phyloP scores from a whole-genome alignment of 1,284 basidiomycete species.

The Tilletia walkeri region DNA sequence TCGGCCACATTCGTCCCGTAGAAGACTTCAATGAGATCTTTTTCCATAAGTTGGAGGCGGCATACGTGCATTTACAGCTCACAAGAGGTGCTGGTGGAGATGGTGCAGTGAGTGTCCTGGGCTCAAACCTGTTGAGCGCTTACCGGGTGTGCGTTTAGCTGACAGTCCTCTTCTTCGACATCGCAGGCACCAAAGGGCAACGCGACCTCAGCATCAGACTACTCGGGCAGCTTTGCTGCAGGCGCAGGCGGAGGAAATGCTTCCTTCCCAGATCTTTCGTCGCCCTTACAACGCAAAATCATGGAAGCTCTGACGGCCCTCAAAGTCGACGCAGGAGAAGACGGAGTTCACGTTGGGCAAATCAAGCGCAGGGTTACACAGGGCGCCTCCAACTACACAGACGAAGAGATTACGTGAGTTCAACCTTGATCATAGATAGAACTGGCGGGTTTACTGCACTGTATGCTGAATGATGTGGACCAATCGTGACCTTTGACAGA shows the following conservation, averaged over 20 bases:
- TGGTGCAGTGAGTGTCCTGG: neutral
- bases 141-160: neutral
- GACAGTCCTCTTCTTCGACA: neutral
- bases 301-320: conserved; percentile 25
- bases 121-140: too few relatives aligned
- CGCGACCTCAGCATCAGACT: conserved; percentile 29
- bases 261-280: conserved; percentile 29
- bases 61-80: conserved; percentile 56
- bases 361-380: conserved; percentile 35
- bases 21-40: conserved; percentile 76
- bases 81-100: conserved; percentile 27
- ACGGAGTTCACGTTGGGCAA: conserved; percentile 38
- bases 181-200: conserved; percentile 29
- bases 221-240: conserved; percentile 30
- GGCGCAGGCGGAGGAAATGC: conserved; percentile 27
- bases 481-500: conserved; percentile 23
- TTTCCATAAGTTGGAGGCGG: conserved; percentile 70
- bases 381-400: conserved; percentile 8
- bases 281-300: neutral
- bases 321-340: conserved; percentile 35
- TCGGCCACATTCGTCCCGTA: conserved; percentile 57
- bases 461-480: neutral
- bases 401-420: neutral
- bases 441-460: conserved; percentile 26
- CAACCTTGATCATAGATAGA: neutral